Conservation (phyloP, 140 eudicot species). For the Stevia rebaudiana region DNA sequence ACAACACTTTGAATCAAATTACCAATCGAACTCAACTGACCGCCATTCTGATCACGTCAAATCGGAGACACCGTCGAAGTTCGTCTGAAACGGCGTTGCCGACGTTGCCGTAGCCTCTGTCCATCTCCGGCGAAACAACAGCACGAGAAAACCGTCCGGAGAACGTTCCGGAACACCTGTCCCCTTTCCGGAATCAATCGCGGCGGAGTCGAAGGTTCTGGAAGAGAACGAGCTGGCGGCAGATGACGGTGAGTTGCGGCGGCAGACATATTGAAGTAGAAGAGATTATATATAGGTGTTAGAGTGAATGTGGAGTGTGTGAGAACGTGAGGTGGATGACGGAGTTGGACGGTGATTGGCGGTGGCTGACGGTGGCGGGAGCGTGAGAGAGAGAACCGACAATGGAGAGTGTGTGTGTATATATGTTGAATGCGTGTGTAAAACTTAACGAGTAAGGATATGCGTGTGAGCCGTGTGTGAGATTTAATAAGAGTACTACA, state of each 20-base stretch:
- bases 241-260: conserved; percentile 6
- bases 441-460: conserved; percentile 18
- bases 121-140: conserved; percentile 4
- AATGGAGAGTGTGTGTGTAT: background rate
- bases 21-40: background rate
- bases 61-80: conserved; percentile 28
- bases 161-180: conserved; percentile 24
- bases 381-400: conserved; percentile 18
- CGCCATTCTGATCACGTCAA: background rate
- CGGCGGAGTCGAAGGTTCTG: conserved; percentile 14
- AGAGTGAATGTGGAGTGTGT: conserved; percentile 2
- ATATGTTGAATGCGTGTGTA: conserved; percentile 10
- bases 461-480: conserved; percentile 21
- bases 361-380: conserved; percentile 3
- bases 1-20: background rate
- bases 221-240: conserved; percentile 7
- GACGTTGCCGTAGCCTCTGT: conserved; percentile 9
- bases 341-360: conserved; percentile 1
- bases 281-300: background rate
- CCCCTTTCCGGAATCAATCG: conserved; percentile 36
- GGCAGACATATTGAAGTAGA: conserved; percentile 18
- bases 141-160: conserved; percentile 21
- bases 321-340: no score
- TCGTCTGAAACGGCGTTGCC: conserved; percentile 5
- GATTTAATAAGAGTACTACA: background rate